Conservation (phyloP, 495 filamentous ascomycete species). For the Aspergillus heteromorphus region DNA sequence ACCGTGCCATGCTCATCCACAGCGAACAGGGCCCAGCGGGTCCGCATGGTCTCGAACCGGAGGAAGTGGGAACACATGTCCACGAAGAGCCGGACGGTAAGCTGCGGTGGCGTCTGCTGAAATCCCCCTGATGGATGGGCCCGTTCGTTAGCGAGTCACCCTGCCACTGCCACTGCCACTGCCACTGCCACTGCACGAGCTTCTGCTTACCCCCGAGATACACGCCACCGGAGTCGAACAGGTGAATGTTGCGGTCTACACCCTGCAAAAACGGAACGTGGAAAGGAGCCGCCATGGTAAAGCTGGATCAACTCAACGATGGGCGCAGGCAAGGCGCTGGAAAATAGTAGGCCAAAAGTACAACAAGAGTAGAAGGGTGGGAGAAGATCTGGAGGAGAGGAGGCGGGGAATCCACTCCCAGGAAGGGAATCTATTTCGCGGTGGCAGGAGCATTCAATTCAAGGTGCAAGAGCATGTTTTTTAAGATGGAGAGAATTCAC, state of each 20-base stretch:
- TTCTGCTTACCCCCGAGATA: conserved; percentile 1
- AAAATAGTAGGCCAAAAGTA: too few relatives aligned
- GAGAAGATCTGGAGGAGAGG: too few relatives aligned
- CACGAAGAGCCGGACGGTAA: background rate
- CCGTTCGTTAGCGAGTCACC: background rate
- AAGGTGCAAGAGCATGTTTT: too few relatives aligned
- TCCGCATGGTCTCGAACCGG: background rate
- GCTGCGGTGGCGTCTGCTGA: background rate
- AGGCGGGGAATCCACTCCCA: too few relatives aligned
- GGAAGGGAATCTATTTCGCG: too few relatives aligned
- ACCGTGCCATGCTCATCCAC: background rate
- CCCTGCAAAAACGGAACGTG: background rate
- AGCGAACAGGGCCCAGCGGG: background rate
- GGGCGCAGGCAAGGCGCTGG: background rate
- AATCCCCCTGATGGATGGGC: background rate
- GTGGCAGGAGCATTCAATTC: too few relatives aligned
- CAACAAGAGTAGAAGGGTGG: too few relatives aligned
- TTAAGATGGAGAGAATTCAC: too few relatives aligned
- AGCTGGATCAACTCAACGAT: background rate
- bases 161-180: background rate
- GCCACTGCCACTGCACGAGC: background rate
- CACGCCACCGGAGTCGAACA: background rate
- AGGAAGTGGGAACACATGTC: background rate
- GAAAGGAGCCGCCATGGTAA: background rate
- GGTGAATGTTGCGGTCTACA: background rate